These are phyloP conservation scores for Astraeus odoratus DNA, from an alignment of 768 basidiomycete genomes.

Conservation along the genomic window DNA sequence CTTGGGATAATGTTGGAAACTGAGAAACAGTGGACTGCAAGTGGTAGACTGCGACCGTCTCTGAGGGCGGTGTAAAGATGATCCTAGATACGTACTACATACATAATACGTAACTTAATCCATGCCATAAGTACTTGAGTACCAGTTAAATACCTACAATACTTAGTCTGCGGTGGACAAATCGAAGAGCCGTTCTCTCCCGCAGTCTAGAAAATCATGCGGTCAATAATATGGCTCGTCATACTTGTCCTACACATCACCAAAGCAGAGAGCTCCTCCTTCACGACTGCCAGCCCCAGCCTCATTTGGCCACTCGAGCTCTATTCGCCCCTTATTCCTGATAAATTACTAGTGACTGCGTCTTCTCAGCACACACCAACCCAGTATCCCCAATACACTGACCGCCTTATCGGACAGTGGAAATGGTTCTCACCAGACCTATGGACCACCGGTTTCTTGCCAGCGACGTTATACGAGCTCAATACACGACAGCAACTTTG, in stretches of 20 bases:
- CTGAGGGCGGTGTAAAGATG: too few relatives aligned
- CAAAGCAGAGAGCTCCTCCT: not conserved
- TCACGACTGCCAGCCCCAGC: not conserved
- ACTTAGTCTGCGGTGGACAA: too few relatives aligned
- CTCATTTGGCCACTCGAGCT: constrained; percentile 38
- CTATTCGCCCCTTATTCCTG: constrained; percentile 50
- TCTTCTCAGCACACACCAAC: constrained; percentile 35
- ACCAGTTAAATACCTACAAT: too few relatives aligned
- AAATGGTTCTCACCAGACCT: constrained; percentile 44
- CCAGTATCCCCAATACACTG: constrained; percentile 55
- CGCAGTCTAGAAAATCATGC: not conserved
- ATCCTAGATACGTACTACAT: too few relatives aligned
- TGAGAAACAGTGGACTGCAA: too few relatives aligned
- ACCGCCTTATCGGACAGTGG: constrained; percentile 43
- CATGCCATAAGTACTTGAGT: too few relatives aligned
- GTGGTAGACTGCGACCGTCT: too few relatives aligned
- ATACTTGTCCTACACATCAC: not conserved
- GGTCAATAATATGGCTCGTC: not conserved
- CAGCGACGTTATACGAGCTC: constrained; percentile 51
- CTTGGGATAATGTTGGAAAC: too few relatives aligned
- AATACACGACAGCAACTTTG: constrained; percentile 36
- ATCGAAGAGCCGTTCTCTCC: too few relatives aligned
- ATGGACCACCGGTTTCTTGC: constrained; percentile 71
- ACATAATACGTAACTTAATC: too few relatives aligned
- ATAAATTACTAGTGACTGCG: constrained; percentile 54